Evolutionary conservation across 441 rosid genomes (phyloP).

Genomic region (Pelargonium fulgidum): DNA sequence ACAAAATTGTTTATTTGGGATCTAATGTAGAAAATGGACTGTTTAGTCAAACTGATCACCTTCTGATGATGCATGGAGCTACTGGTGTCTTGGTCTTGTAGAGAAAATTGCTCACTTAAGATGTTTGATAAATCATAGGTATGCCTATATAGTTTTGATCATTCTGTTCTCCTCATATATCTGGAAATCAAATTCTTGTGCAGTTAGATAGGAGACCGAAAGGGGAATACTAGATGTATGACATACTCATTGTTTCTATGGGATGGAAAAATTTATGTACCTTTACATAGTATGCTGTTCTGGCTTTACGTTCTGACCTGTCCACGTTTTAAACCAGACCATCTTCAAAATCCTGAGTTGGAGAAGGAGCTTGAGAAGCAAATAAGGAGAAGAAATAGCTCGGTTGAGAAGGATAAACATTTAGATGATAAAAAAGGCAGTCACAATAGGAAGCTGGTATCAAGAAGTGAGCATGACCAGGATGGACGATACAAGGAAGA

Average conservation of each 20-base stretch:
- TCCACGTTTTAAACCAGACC: background rate
- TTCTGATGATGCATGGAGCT: background rate
- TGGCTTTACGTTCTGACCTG: background rate
- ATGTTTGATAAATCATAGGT: constrained; percentile 2
- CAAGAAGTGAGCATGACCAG: constrained; percentile 1
- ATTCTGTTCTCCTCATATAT: background rate
- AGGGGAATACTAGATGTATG: background rate
- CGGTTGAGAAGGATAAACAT: constrained; percentile 5
- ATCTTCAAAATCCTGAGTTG: background rate
- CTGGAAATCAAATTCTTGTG: background rate
- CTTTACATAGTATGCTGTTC: background rate
- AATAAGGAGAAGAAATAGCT: background rate
- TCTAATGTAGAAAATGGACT: background rate
- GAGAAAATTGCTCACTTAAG: background rate
- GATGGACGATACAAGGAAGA: constrained; percentile 9
- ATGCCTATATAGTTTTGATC: background rate
- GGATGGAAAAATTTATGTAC: background rate
- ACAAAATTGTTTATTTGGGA: background rate
- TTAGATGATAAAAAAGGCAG: background rate
- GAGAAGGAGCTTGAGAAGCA: constrained; percentile 7
- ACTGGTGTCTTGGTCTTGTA: background rate
- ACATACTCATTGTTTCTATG: background rate
- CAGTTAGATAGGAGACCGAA: background rate
- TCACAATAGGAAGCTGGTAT: background rate
- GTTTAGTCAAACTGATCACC: background rate